Percentiles rank a stretch among this genome's conserved stretches.
phyloP scores from a whole-genome alignment of 495 filamentous ascomycete species.

The Niebla homalea region DNA sequence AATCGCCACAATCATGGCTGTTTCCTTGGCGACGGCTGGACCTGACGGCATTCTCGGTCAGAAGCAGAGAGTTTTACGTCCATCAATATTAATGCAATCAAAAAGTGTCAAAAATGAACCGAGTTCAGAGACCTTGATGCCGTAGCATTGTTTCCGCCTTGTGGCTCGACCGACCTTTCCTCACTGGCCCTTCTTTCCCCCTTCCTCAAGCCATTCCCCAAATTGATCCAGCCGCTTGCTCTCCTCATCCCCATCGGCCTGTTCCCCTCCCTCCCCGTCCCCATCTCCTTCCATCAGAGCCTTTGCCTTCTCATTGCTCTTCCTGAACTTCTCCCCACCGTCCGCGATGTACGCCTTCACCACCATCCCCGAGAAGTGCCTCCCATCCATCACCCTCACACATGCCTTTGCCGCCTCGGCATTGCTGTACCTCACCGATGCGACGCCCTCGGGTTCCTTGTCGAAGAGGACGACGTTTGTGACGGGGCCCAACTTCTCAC shows the following conservation, averaged over 20 bases:
- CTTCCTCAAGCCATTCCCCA: conserved; percentile 40
- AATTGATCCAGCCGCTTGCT: conserved; percentile 40
- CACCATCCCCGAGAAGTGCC: conserved; percentile 58
- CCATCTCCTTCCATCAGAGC: conserved; percentile 33
- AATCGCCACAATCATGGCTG: too few relatives aligned
- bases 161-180: too few relatives aligned
- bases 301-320: conserved; percentile 38
- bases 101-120: too few relatives aligned
- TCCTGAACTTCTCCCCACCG: conserved; percentile 65
- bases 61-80: too few relatives aligned
- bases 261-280: conserved; percentile 34
- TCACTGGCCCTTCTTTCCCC: not conserved
- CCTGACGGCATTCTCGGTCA: too few relatives aligned
- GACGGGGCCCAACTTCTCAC: conserved; percentile 71
- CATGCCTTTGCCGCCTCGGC: conserved; percentile 59
- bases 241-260: conserved; percentile 31
- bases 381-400: conserved; percentile 65
- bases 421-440: conserved; percentile 64
- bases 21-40: too few relatives aligned
- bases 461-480: conserved; percentile 89
- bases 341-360: conserved; percentile 67
- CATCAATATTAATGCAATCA: too few relatives aligned
- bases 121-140: too few relatives aligned
- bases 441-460: conserved; percentile 76
- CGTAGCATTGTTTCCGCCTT: too few relatives aligned